phyloP scores from a whole-genome alignment of 176 grass and related monocot species.

The Juncus effusus region DNA sequence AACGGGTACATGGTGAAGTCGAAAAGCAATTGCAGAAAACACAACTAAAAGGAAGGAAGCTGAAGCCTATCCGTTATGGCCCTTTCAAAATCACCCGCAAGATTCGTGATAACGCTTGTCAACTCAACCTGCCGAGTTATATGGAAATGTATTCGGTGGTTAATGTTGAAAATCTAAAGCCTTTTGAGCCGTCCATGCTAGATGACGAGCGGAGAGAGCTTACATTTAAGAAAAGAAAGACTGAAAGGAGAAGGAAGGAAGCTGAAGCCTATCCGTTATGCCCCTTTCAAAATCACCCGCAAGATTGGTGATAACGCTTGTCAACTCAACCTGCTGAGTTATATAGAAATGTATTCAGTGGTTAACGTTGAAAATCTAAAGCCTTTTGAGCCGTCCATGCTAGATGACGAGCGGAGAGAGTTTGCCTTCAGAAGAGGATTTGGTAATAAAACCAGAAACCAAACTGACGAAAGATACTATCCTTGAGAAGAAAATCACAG shows the following conservation, averaged over 20 bases:
- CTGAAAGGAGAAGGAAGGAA: neutral
- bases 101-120: neutral
- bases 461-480: neutral
- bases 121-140: neutral
- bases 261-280: too few species aligned
- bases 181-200: neutral
- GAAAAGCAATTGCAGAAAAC: slow-evolving; percentile 3
- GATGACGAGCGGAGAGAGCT: neutral
- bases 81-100: too few species aligned
- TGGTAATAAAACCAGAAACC: neutral
- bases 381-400: neutral
- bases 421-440: slow-evolving; percentile 2
- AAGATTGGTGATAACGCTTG: neutral
- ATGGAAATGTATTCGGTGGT: slow-evolving; percentile 10
- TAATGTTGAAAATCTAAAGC: slow-evolving; percentile 9
- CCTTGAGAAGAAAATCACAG: neutral
- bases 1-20: slow-evolving; percentile 2
- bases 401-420: slow-evolving; percentile 1
- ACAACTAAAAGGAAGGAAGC: slow-evolving; percentile 13
- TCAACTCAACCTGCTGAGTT: neutral
- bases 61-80: too few species aligned
- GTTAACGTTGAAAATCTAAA: slow-evolving; percentile 13
- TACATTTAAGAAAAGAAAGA: neutral
- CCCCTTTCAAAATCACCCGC: too few species aligned
- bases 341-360: slow-evolving; percentile 4